Conservation (phyloP, 192 early-diverging fungal species). For the Dissophora ornata region DNA sequence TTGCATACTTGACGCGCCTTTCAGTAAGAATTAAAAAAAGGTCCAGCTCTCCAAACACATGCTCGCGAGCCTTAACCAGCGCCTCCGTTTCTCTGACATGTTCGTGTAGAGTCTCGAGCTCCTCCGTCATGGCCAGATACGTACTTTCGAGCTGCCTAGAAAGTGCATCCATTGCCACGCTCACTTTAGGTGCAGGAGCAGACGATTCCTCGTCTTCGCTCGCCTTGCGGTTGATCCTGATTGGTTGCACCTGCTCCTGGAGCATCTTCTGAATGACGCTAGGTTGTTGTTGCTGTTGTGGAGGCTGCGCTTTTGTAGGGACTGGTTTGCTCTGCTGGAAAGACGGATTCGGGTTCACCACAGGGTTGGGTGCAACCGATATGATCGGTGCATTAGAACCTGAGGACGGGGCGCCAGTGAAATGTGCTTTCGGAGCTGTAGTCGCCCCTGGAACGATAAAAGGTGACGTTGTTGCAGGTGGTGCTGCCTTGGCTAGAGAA, state of each 20-base stretch:
- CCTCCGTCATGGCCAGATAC: conserved; percentile 48
- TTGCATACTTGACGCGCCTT: conserved; percentile 35
- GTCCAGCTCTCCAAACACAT: conserved; percentile 45
- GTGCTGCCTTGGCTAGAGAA: background rate
- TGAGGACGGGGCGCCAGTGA: too few species aligned
- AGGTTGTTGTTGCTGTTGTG: background rate
- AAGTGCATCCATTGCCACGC: conserved; percentile 40
- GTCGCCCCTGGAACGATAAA: background rate
- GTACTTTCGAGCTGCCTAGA: conserved; percentile 47
- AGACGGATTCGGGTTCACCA: conserved; percentile 11
- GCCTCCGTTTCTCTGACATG: conserved; percentile 45
- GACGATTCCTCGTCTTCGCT: conserved; percentile 10
- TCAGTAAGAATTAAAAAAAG: conserved; percentile 28
- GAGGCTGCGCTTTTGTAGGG: conserved; percentile 1
- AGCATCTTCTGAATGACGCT: conserved; percentile 34
- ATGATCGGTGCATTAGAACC: too few species aligned
- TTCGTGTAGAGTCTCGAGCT: conserved; percentile 27
- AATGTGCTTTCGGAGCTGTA: background rate
- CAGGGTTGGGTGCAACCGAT: conserved; percentile 23
- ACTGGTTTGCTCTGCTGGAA: conserved; percentile 9
- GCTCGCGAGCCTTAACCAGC: conserved; percentile 43
- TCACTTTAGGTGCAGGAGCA: conserved; percentile 30
- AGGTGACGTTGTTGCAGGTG: background rate
- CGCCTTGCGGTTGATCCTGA: conserved; percentile 23
- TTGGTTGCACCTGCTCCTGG: conserved; percentile 20